phyloP scores from a whole-genome alignment of 2,329 filamentous ascomycete genomes.

The Penicillium decumbens region DNA sequence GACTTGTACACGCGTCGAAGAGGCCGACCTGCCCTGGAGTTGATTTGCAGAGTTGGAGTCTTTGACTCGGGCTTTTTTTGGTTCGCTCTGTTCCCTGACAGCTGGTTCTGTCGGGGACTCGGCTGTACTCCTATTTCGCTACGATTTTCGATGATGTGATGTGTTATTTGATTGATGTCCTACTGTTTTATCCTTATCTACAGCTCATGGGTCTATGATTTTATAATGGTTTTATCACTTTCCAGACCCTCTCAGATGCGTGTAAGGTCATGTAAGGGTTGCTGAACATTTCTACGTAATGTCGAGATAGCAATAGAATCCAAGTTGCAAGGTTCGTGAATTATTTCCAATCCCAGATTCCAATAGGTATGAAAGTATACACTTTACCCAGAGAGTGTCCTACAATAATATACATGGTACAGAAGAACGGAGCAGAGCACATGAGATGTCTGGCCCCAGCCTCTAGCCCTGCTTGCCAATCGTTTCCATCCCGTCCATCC shows the following conservation, averaged over 20 bases:
- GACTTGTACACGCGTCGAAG: slow-evolving; percentile 60
- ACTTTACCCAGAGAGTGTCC: neutral
- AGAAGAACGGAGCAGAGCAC: neutral
- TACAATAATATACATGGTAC: slow-evolving; percentile 4
- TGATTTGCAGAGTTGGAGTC: slow-evolving; percentile 11
- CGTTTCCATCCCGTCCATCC: slow-evolving; percentile 71
- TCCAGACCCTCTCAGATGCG: neutral
- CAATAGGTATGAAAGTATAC: neutral
- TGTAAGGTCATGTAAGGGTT: neutral
- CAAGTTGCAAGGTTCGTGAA: neutral
- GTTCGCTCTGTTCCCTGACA: slow-evolving; percentile 1
- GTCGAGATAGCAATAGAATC: too few relatives aligned
- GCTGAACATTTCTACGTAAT: too few relatives aligned
- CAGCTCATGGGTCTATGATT: slow-evolving; percentile 20
- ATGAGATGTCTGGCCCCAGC: neutral
- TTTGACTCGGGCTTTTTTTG: neutral
- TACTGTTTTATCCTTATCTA: neutral
- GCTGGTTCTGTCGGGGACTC: slow-evolving; percentile 11
- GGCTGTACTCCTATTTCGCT: slow-evolving; percentile 3
- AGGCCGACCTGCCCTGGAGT: slow-evolving; percentile 61
- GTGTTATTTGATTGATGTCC: slow-evolving; percentile 10
- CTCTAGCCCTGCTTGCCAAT: slow-evolving; percentile 46
- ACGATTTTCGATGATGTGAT: slow-evolving; percentile 17
- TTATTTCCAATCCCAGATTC: neutral
- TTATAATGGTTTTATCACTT: slow-evolving; percentile 10